Base-by-base conservation (phyloP, 257 asterid genomes). In the Osmanthus fragrans region DNA sequence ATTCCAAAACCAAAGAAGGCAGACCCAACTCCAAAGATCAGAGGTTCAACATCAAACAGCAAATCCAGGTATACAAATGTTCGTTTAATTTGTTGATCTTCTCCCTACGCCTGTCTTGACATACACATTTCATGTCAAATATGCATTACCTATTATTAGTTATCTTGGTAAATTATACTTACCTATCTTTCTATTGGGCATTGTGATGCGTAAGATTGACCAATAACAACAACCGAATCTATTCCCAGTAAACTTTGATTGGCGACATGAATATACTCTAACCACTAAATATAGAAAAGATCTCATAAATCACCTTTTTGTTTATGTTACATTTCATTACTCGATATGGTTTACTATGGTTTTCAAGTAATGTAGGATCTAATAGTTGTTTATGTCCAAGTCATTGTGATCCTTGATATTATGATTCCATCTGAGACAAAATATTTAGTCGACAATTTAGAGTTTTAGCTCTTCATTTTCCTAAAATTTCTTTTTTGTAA, bases 41-140 rank as follows among this genome's bases (percentile, higher is more conserved):
- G 91, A 85, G 97, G 91, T 64, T 93, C 98, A 34, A 84, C 98
- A 27, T 93, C 99, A 79, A 87, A 85, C 82, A 87, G 84, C 86
- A 87, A 87, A 89, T 91, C 82, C 71, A 89, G 94, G 99, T 96
- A 85, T 79, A 82, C 25, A 34, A 40, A 76, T 79, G 82, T 64
- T 77, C 34, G 15, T 33, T 80, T 82, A 39, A 27, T 64, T 78
- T 75, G 39, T 78, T 7, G 18, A 45, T 73, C 27, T 49, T 40
- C 30, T 32, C 27, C 45, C 29, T 25, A 12, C 11, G 27, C 9
- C 13, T 36, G 7, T 8, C 19, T 16, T 65, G 42, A 64, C 33
- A 32, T 56, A 19, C 79, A 54, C 12, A 54, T 18, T 54, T 54
- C 27, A 7, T n/a, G 10, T n/a, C 25, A 54, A 63, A 63, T 25